Conservation (phyloP, 2,329 filamentous ascomycete genomes). For the Calonectria pseudoturangicola region DNA sequence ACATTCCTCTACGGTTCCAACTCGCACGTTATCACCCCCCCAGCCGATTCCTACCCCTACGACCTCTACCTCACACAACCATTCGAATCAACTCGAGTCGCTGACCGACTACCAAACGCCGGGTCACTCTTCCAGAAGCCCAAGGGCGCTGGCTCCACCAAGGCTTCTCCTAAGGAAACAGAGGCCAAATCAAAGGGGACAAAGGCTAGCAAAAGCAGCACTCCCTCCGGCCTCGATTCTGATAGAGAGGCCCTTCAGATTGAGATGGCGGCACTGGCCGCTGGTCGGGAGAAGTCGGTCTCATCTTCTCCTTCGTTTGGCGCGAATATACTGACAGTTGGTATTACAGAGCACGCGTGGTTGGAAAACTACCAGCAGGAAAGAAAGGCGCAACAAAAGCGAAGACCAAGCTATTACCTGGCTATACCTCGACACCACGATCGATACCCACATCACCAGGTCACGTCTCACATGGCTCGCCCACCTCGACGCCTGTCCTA, state of each 20-base stretch:
- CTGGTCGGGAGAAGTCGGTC: conserved; percentile 61
- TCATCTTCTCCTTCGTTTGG: conserved; percentile 40
- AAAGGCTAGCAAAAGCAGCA: conserved; percentile 59
- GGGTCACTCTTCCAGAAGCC: conserved; percentile 70
- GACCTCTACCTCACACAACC: conserved; percentile 75
- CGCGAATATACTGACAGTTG: conserved; percentile 53
- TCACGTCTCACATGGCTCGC: conserved; percentile 72
- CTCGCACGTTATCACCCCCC: conserved; percentile 67
- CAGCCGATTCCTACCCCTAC: conserved; percentile 68
- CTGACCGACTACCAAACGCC: conserved; percentile 70
- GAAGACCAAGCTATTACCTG: conserved; percentile 66
- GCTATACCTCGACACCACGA: conserved; percentile 61
- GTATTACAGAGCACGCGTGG: conserved; percentile 57
- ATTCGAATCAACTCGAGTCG: conserved; percentile 67
- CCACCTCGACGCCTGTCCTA: conserved; percentile 68
- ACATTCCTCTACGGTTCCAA: conserved; percentile 72
- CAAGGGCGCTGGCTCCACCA: conserved; percentile 47
- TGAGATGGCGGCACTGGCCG: conserved; percentile 60
- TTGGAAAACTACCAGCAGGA: conserved; percentile 58
- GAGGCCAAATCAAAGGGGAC: conserved; percentile 57
- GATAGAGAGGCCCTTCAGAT: conserved; percentile 71
- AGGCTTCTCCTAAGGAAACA: conserved; percentile 53
- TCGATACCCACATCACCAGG: conserved; percentile 73
- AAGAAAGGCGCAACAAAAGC: conserved; percentile 60
- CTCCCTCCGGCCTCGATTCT: conserved; percentile 66